Evolutionary conservation across 768 basidiomycete species (phyloP).

Genomic region (Rhodotorula graminis): DNA sequence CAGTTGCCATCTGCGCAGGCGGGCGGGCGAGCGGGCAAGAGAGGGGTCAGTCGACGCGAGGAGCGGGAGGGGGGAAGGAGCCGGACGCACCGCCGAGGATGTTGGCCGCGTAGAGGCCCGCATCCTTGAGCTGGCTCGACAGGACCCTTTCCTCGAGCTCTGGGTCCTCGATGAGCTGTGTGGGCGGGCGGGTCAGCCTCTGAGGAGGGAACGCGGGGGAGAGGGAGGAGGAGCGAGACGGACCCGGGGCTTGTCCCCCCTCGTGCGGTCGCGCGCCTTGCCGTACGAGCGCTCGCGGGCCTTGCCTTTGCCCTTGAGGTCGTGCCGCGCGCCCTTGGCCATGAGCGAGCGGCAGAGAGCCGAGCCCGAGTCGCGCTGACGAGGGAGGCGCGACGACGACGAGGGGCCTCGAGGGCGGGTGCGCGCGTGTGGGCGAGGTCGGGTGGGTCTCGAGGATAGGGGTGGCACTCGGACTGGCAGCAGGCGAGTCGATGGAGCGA

Average conservation of each 20-base stretch:
- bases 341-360: not conserved
- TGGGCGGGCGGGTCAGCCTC: not conserved
- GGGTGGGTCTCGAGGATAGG: too few relatives aligned
- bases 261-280: slow-evolving; percentile 11
- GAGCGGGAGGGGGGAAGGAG: not conserved
- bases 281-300: not conserved
- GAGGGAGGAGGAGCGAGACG: not conserved
- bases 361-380: not conserved
- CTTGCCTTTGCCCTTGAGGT: slow-evolving; percentile 4
- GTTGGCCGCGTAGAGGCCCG: slow-evolving; percentile 80
- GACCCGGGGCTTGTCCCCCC: slow-evolving; percentile 3
- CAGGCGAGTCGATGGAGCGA: too few relatives aligned
- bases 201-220: not conserved
- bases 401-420: not conserved
- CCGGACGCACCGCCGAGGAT: slow-evolving; percentile 56
- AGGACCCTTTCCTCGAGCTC: slow-evolving; percentile 48
- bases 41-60: not conserved
- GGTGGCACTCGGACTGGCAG: too few relatives aligned
- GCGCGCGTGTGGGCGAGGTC: too few relatives aligned
- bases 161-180: slow-evolving; percentile 39
- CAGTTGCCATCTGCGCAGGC: slow-evolving; percentile 68
- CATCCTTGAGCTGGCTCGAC: slow-evolving; percentile 64
- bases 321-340: slow-evolving; percentile 10
- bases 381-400: not conserved
- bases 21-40: not conserved